Conservation (phyloP, 2,329 filamentous ascomycete species). For the Aspergillus udagawae region DNA sequence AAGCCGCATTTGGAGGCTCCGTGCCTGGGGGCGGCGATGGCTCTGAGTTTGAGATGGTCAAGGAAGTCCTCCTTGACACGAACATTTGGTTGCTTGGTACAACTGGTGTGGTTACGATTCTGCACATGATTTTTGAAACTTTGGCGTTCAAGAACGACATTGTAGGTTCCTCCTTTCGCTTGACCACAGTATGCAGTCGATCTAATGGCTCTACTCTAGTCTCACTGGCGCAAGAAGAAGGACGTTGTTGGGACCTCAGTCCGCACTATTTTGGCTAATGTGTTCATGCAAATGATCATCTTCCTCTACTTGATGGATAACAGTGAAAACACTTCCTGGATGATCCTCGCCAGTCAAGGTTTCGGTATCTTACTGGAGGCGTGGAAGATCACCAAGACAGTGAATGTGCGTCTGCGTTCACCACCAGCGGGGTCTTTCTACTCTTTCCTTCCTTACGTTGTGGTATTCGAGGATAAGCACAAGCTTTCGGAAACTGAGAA, state of each 20-base stretch:
- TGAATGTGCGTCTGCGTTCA: constrained; percentile 77
- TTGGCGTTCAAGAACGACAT: constrained; percentile 98
- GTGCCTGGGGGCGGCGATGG: constrained; percentile 80
- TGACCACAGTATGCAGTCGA: neutral
- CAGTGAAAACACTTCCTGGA: constrained; percentile 96
- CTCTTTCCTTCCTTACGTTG: constrained; percentile 71
- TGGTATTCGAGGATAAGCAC: constrained; percentile 95
- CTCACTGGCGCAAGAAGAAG: constrained; percentile 99
- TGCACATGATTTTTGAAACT: constrained; percentile 93
- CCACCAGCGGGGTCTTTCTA: constrained; percentile 64
- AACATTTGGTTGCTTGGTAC: constrained; percentile 86
- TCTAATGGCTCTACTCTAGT: constrained; percentile 26
- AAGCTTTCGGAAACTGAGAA: constrained; percentile 91
- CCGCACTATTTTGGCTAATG: constrained; percentile 91
- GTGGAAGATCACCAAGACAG: constrained; percentile 96
- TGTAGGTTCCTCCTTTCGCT: constrained; percentile 35
- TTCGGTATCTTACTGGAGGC: constrained; percentile 73
- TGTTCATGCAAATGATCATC: constrained; percentile 95
- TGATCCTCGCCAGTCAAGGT: constrained; percentile 92
- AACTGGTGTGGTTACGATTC: constrained; percentile 76
- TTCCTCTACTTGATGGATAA: constrained; percentile 97
- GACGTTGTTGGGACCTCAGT: constrained; percentile 96
- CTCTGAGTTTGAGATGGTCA: constrained; percentile 93
- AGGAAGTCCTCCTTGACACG: constrained; percentile 89
- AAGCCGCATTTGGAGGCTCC: constrained; percentile 69